Conservation (phyloP, 176 grass and related monocot genomes). For the Thalia dealbata region DNA sequence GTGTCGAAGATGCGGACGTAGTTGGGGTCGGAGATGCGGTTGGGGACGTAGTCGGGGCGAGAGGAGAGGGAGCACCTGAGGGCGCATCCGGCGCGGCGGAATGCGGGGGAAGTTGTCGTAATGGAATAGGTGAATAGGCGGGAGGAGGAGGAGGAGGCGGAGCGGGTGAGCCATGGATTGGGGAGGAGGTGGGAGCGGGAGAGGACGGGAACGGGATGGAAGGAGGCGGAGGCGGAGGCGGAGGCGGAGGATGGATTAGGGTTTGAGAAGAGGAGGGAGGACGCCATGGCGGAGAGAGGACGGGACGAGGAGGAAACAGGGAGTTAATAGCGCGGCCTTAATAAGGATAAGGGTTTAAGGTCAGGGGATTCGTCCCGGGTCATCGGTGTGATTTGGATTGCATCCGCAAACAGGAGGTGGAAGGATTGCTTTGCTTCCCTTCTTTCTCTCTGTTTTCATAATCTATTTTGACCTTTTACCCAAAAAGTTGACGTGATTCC, state of each 20-base stretch:
- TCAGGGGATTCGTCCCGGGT: no score
- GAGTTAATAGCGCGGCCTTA: no score
- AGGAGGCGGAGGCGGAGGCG: not conserved
- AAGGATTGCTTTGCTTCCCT: no score
- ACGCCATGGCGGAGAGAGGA: slow-evolving; percentile 23
- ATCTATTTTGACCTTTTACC: no score
- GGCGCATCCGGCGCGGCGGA: not conserved
- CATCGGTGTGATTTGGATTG: no score
- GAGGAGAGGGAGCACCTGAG: slow-evolving; percentile 7
- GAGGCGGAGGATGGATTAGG: slow-evolving; percentile 23
- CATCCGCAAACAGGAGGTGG: no score
- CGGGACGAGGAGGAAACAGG: not conserved
- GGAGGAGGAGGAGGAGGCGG: not conserved
- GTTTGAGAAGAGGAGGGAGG: slow-evolving; percentile 24
- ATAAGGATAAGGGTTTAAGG: no score
- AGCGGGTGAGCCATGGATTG: not conserved
- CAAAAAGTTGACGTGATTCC: no score
- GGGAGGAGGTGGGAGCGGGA: slow-evolving; percentile 8
- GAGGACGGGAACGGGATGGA: not conserved
- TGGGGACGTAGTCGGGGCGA: slow-evolving; percentile 30
- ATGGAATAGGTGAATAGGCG: not conserved
- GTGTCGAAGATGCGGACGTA: slow-evolving; percentile 94
- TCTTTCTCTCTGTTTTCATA: no score
- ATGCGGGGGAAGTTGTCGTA: not conserved
- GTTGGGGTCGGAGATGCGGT: slow-evolving; percentile 58